Base-by-base conservation (phyloP, 177 flowering plant genomes). In the Vitis hybrid region DNA sequence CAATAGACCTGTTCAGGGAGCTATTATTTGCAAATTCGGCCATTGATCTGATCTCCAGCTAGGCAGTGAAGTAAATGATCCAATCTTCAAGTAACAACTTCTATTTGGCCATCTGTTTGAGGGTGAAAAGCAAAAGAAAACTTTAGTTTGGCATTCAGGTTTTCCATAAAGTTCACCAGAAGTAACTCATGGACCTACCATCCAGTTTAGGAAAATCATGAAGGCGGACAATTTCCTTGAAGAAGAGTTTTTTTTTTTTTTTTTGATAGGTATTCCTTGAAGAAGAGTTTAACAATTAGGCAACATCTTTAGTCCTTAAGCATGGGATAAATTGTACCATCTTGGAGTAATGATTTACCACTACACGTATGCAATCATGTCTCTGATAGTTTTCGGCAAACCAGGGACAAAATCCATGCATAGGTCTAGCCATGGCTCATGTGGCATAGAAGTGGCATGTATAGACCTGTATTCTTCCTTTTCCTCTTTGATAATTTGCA, bases 351-450 rank as follows among this genome's bases (percentile, higher is more conserved):
- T 54, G 21, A 48, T 64, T 65, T 0, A 78, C 73, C 10, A 78
- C 60, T 10, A 78, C 77, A 62, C 64, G 60, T 10, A 72, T 34
- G 13, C 60, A 71, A 60, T 78, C 75, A 14, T 1, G 0, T 65
- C 60, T 1, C 59, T 4, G 34, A 49, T 52, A 0, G 59, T 67
- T 40, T 40, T 49, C 0, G 62, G 75, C 2, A 74, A 23, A 1
- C 60, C 69, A 5, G 74, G 2, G 1, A 74, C 68, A 65, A 78
- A 78, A 49, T 74, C 78, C 62, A 75, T 50, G 23, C 49, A 17
- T 2, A 74, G 0, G 50, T 74, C 69, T 7, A n/a, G 54, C 70
- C 76, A 72, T 17, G 59, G 56, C 0, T 13, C 12, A 0, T 18
- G 30, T 0, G 70, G 73, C 7, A 72, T 1, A 70, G 72, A 1